Percentiles rank a stretch among this genome's conserved stretches.
phyloP scores from a whole-genome alignment of 495 filamentous ascomycete genomes.

The Rhypophila decipiens region DNA sequence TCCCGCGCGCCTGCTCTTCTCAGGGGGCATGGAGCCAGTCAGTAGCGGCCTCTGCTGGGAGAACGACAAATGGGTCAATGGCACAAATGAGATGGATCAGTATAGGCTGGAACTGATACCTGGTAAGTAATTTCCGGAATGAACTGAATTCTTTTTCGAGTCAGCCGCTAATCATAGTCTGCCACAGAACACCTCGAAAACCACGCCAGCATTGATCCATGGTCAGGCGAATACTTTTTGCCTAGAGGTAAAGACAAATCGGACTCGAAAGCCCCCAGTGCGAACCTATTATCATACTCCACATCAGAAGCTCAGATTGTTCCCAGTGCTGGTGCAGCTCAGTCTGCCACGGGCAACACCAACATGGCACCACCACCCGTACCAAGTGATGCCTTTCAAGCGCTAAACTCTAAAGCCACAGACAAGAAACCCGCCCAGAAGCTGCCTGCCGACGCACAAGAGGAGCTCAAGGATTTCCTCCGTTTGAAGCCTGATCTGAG shows the following conservation, averaged over 20 bases:
- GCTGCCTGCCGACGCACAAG: slow-evolving; percentile 12
- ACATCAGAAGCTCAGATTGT: not conserved
- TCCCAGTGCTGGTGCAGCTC: not conserved
- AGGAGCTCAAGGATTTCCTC: slow-evolving; percentile 22
- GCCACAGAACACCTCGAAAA: slow-evolving; percentile 26
- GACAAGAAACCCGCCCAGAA: slow-evolving; percentile 17
- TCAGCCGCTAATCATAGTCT: slow-evolving; percentile 7
- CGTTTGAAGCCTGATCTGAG: slow-evolving; percentile 15
- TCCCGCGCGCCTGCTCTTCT: slow-evolving; percentile 35
- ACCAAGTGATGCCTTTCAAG: slow-evolving; percentile 18
- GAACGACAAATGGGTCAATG: slow-evolving; percentile 38
- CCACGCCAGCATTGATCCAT: slow-evolving; percentile 69
- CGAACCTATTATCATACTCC: slow-evolving; percentile 2
- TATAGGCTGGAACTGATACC: slow-evolving; percentile 70
- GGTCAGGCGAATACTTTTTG: slow-evolving; percentile 76
- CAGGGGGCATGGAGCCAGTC: slow-evolving; percentile 66
- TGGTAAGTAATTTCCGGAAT: slow-evolving; percentile 55
- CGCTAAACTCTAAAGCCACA: slow-evolving; percentile 7
- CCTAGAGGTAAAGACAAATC: slow-evolving; percentile 21
- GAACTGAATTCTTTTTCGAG: too few species aligned
- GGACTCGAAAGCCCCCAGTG: not conserved
- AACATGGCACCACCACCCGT: slow-evolving; percentile 6
- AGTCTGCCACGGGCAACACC: not conserved
- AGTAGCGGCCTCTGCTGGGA: slow-evolving; percentile 81
- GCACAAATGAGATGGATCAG: slow-evolving; percentile 37